phyloP scores from a whole-genome alignment of 2,329 filamentous ascomycete genomes.

The Talaromyces piceae region DNA sequence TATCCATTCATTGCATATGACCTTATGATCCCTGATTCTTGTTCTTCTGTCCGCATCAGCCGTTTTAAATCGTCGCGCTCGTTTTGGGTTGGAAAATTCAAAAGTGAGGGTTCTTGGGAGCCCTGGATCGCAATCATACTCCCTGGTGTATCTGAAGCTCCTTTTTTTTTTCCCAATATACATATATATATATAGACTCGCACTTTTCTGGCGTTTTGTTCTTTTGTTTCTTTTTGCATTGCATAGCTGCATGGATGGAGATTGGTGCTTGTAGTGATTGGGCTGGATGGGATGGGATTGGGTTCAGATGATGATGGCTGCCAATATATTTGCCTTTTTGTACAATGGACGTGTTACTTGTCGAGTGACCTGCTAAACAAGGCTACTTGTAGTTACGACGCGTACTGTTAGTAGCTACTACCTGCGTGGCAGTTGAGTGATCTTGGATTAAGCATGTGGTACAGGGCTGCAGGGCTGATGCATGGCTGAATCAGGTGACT shows the following conservation, averaged over 20 bases:
- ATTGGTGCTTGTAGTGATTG: not conserved
- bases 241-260: constrained; percentile 1
- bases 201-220: not conserved
- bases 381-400: no score
- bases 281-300: no score
- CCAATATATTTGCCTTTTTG: not conserved
- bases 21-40: constrained; percentile 11
- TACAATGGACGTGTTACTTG: not conserved
- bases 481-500: not conserved
- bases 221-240: not conserved
- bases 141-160: no score
- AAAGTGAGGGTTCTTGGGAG: not conserved
- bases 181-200: not conserved
- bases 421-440: no score
- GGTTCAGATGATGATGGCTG: not conserved
- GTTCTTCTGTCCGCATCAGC: constrained; percentile 5
- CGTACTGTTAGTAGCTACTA: no score
- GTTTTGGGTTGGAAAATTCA: not conserved
- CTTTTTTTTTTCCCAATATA: not conserved
- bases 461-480: not conserved
- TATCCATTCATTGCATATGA: constrained; percentile 6
- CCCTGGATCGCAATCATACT: not conserved
- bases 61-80: not conserved
- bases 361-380: no score
- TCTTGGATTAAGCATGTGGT: no score